Evolutionary conservation across 345 rosid species (phyloP), one percentile per base, ranked within the genome.

Genomic region (Trapa bicornis): DNA sequence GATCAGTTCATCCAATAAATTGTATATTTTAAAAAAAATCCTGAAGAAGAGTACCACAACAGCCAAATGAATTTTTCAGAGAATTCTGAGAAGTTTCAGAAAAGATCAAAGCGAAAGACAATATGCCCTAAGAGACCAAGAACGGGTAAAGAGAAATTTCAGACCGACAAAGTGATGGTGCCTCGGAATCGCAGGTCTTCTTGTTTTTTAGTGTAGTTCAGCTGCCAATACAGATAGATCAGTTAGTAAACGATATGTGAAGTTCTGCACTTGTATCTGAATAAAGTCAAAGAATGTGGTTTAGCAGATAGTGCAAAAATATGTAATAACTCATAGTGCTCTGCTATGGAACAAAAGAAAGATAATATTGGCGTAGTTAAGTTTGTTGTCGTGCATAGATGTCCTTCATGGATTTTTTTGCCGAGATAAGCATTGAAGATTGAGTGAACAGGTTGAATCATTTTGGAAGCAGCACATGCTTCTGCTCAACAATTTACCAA

Each of bases 141-240:
- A 8, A 8, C 15, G 7, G 50, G 41, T 17, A 61, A 60, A 68
- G 22, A n/a, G 47, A 47, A 60, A 22, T 54, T 43, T 22, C 70
- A 53, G 66, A 90, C 98, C 96, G 90, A 94, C 82, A 93, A 86
- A 47, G 87, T 70, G 54, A 93, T 84, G 70, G 87, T 86, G 67
- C 98, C 98, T 37, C 94, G 98, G 69, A 93, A 93, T 70, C 77
- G 86, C 53, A 91, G 77, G 62, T 93, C 98, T 83, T 93, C 98
- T 81, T 88, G 93, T 81, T 90, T 93, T 76, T 84, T 90, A 33
- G 97, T 89, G 76, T 93, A 93, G 65, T 89, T 89, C 78, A 89
- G 89, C 98, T 92, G 86, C 64, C 37, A 13, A 58, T 16, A 35
- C 5, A 54, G 15, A 15, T 38, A 58, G 15, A 58, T 58, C 11